Percentiles rank a stretch among this genome's conserved stretches.
phyloP scores from a whole-genome alignment of 768 basidiomycete genomes.

The Mycena amicta region DNA sequence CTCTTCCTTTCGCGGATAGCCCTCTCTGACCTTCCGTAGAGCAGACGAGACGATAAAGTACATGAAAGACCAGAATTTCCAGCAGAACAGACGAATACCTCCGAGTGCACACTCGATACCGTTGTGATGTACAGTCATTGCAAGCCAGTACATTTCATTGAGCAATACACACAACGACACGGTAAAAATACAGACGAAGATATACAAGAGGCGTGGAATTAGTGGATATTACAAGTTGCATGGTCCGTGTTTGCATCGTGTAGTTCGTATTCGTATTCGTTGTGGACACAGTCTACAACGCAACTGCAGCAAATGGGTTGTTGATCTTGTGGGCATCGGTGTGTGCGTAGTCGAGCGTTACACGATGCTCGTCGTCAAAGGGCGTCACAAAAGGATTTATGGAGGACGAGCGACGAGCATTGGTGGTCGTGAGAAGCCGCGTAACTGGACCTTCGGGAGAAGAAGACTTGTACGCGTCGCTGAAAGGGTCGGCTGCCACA shows the following conservation, averaged over 20 bases:
- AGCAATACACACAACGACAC: background rate
- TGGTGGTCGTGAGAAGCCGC: conserved; percentile 45
- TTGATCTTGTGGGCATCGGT: conserved; percentile 44
- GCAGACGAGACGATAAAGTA: conserved; percentile 31
- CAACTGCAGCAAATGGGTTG: conserved; percentile 50
- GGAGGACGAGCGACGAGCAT: conserved; percentile 44
- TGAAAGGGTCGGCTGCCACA: conserved; percentile 12
- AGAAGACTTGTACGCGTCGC: conserved; percentile 22
- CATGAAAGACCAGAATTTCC: conserved; percentile 13
- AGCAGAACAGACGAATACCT: conserved; percentile 13
- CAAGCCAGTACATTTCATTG: background rate
- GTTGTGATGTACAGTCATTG: background rate
- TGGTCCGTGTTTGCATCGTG: background rate
- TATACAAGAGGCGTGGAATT: background rate
- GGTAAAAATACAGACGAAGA: background rate
- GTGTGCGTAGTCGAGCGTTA: conserved; percentile 32
- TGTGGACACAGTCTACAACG: conserved; percentile 17
- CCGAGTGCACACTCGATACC: background rate
- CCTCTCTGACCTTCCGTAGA: conserved; percentile 14
- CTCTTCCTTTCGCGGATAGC: background rate
- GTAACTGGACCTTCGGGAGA: conserved; percentile 41
- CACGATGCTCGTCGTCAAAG: conserved; percentile 70
- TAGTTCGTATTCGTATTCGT: background rate
- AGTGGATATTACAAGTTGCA: background rate
- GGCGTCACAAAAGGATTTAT: conserved; percentile 73